Base-by-base conservation (phyloP, 2,329 filamentous ascomycete species). In the Bimuria novae-zelandiae region DNA sequence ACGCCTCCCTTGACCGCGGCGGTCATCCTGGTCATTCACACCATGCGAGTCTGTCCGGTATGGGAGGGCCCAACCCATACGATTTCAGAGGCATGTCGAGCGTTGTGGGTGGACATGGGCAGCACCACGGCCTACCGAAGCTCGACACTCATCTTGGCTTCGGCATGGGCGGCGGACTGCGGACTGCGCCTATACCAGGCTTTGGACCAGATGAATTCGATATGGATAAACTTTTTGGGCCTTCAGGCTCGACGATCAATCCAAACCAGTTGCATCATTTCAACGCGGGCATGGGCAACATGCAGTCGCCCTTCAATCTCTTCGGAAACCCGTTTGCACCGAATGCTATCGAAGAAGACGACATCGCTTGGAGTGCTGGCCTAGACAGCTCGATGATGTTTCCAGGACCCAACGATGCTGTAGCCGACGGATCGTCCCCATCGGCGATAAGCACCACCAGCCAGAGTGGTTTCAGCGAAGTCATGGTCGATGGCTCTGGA, bases 391-490 rank as follows among this genome's bases (percentile, higher is more conserved):
- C 89, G 40, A 82, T 74, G 65, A 65, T 68, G 55, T 73, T 69
- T 63, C 49, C 65, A 7, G 84, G 83, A 51, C 77, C 80, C 50
- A 89, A 88, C 65, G 92, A 96, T 63, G 88, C 87, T 60, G 91
- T 90, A 23, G 84, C 97, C 49, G 93, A 96, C 65, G 92, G 89
- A 54, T 97, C 94, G 10, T 97, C 94, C 12, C 94, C 94, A 14
- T 97, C 94, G 7, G 92, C 92, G 41, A 93, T 97, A 73, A 97
- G 93, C 77, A 96, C 90, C 37, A 90, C 90, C 54, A 97, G 92
- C 75, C 92, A 95, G 69, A 93, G 89, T 71, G 90, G 88, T 45
- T 89, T 92, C 73, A 95, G 90, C 75, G 94, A 97, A 71, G 86
- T 92, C 54, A 92, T 96, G 88, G 80, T 94, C 52, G 92, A 97